phyloP scores from a whole-genome alignment of 2,329 filamentous ascomycete genomes.

The Ophiostoma perfectum region DNA sequence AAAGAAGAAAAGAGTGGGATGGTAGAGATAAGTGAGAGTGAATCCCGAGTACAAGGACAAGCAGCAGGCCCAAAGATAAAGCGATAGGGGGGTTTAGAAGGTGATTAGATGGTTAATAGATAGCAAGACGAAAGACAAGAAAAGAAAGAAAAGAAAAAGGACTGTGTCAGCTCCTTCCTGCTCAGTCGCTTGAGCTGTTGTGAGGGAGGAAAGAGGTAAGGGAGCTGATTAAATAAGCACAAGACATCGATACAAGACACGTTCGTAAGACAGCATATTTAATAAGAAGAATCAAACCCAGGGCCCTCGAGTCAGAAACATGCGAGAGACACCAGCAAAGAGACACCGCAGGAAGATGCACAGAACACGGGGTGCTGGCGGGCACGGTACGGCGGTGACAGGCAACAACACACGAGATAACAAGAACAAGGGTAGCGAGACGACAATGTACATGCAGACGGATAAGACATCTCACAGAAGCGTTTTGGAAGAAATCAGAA shows the following conservation, averaged over 20 bases:
- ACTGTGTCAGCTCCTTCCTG: not conserved
- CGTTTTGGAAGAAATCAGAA: not conserved
- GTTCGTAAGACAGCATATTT: too few relatives aligned
- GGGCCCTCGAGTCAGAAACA: too few relatives aligned
- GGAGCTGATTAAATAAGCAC: not conserved
- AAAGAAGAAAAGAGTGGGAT: constrained; percentile 1
- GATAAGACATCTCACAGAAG: not conserved
- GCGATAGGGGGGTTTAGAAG: not conserved
- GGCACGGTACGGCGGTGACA: not conserved
- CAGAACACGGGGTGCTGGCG: not conserved
- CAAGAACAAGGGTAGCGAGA: not conserved
- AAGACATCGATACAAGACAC: not conserved
- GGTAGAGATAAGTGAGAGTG: not conserved
- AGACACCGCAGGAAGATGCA: not conserved
- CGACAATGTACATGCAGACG: constrained; percentile 5
- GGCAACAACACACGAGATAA: not conserved
- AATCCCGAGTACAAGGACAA: too few relatives aligned
- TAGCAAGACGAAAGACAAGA: not conserved
- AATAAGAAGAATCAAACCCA: too few relatives aligned
- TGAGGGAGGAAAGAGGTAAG: not conserved
- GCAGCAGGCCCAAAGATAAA: not conserved
- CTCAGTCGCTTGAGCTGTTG: not conserved
- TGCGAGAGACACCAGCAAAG: too few relatives aligned
- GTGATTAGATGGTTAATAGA: not conserved
- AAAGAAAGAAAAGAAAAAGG: not conserved